Evolutionary conservation across 106 monocot genomes (phyloP).

Genomic region (Dendrobium officinale): DNA sequence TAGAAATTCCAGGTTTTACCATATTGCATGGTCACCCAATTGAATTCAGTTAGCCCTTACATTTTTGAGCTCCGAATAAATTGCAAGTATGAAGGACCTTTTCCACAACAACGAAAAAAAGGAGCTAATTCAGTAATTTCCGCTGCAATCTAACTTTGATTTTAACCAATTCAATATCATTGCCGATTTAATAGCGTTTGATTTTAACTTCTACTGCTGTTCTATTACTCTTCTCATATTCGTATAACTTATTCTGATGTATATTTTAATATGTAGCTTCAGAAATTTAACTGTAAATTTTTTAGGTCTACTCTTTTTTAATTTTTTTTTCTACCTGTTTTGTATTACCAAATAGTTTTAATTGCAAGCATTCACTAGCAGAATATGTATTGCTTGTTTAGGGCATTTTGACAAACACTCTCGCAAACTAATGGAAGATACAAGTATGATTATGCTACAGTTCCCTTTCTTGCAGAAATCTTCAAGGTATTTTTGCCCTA

Average conservation of each 20-base stretch:
- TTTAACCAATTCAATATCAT: not conserved
- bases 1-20: not conserved
- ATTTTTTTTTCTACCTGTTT: not conserved
- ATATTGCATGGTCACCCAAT: not conserved
- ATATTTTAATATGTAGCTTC: too few species aligned
- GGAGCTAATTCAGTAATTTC: not conserved
- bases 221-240: too few species aligned
- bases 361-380: not conserved
- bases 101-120: not conserved
- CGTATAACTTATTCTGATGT: too few species aligned
- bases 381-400: constrained; percentile 11
- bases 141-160: not conserved
- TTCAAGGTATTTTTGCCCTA: constrained; percentile 52
- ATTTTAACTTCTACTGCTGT: not conserved
- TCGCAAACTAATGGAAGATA: constrained; percentile 90
- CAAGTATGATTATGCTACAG: constrained; percentile 85
- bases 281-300: not conserved
- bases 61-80: not conserved
- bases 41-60: too few species aligned
- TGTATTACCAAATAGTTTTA: not conserved
- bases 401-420: constrained; percentile 88
- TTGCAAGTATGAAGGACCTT: not conserved
- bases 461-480: constrained; percentile 91
- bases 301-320: not conserved
- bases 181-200: not conserved